Conservation (phyloP, 495 filamentous ascomycete species). For the Trichocladium uniseriatum region DNA sequence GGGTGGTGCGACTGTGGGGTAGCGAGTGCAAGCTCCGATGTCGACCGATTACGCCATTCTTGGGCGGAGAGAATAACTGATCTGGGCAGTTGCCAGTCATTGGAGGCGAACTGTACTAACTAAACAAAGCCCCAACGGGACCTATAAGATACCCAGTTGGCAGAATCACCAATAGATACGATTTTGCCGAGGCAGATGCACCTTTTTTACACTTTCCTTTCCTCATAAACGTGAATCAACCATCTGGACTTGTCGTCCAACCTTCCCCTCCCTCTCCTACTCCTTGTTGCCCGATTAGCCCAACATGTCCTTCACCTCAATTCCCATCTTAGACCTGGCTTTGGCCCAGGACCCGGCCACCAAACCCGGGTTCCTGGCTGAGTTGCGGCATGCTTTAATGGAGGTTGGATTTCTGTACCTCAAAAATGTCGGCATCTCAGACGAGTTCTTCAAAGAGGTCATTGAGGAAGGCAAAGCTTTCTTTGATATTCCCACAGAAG, state of each 20-base stretch:
- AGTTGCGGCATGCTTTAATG: constrained; percentile 70
- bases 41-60: constrained; percentile 26
- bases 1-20: constrained; percentile 11
- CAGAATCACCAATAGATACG: constrained; percentile 3
- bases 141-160: constrained; percentile 9
- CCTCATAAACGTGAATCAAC: not conserved
- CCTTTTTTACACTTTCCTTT: not conserved
- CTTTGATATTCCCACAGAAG: constrained; percentile 72
- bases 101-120: not conserved
- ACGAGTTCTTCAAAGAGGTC: constrained; percentile 56
- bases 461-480: constrained; percentile 60
- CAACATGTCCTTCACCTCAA: constrained; percentile 56
- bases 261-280: not conserved
- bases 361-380: constrained; percentile 62
- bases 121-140: not conserved
- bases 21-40: constrained; percentile 14
- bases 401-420: constrained; percentile 93
- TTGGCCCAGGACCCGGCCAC: constrained; percentile 52
- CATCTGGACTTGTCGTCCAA: too few species aligned
- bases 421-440: constrained; percentile 67
- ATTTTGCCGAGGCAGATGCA: not conserved
- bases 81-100: not conserved
- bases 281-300: not conserved
- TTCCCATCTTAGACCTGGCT: constrained; percentile 76
- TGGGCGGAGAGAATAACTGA: constrained; percentile 8